A percentile compares a stretch with the other conserved stretches of the same genome.
phyloP scores from a whole-genome alignment of 129 eudicot genomes.

The Glebionis coronaria region DNA sequence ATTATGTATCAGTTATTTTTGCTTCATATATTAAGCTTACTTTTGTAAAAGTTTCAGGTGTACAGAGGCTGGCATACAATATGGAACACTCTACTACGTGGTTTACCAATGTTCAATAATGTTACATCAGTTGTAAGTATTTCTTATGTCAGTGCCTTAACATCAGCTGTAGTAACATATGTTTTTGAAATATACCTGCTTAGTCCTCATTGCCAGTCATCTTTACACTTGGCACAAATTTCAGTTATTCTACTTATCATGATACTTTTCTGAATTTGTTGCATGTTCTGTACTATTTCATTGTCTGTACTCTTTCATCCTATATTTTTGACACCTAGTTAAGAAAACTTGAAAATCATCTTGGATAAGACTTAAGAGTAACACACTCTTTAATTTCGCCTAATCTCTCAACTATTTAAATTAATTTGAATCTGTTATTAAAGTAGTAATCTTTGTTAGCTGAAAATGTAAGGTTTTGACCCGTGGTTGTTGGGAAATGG shows the following conservation, averaged over 20 bases:
- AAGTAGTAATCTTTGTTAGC: background rate
- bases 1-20: background rate
- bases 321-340: background rate
- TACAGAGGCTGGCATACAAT: conserved; percentile 66
- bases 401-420: background rate
- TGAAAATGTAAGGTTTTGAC: background rate
- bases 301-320: background rate
- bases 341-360: background rate
- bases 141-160: background rate
- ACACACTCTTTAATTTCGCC: background rate
- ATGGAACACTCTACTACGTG: conserved; percentile 76
- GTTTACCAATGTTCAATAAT: conserved; percentile 73
- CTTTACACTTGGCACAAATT: background rate
- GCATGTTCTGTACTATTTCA: background rate
- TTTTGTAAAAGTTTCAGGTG: conserved; percentile 44
- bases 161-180: background rate
- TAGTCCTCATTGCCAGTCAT: background rate
- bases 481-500: background rate
- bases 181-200: background rate
- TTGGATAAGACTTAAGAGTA: conserved; percentile 6
- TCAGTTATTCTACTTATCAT: background rate
- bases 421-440: background rate
- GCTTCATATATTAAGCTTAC: conserved; percentile 6
- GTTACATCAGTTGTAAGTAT: conserved; percentile 62
- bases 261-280: background rate